A percentile compares a stretch with the other conserved stretches of the same genome.
Evolutionary conservation across 1,139 yeast species (phyloP).

Genomic region (Taphrina confusa): DNA sequence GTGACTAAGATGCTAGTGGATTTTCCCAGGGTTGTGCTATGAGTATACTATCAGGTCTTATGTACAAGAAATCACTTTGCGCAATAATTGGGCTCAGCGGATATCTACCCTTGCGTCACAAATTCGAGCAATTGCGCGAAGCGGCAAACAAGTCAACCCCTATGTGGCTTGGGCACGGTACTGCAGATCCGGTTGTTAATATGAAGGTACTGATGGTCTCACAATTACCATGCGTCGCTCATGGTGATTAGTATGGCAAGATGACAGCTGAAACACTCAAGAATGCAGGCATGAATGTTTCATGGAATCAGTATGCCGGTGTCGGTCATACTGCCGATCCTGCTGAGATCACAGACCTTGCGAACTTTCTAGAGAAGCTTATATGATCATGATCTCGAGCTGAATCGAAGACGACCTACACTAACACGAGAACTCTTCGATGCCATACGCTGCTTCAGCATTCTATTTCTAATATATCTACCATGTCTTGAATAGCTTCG

Average conservation of each 20-base stretch:
- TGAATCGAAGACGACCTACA: no score
- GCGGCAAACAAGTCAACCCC: constrained; percentile 55
- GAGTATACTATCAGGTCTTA: constrained; percentile 46
- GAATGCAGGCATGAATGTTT: constrained; percentile 56
- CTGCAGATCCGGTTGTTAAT: constrained; percentile 66
- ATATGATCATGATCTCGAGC: no score
- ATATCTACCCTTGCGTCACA: constrained; percentile 60
- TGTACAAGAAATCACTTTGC: constrained; percentile 64
- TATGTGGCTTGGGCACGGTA: constrained; percentile 86
- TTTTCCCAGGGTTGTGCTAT: constrained; percentile 19
- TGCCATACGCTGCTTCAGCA: background rate
- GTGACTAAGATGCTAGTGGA: background rate
- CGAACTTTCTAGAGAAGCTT: constrained; percentile 57
- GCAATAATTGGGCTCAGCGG: constrained; percentile 82
- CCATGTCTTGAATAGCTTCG: constrained; percentile 22
- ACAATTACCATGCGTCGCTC: background rate
- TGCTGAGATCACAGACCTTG: constrained; percentile 63
- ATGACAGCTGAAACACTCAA: constrained; percentile 48
- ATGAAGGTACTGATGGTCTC: constrained; percentile 40
- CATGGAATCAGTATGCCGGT: constrained; percentile 63
- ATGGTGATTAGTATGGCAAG: constrained; percentile 50
- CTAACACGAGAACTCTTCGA: background rate
- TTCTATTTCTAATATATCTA: constrained; percentile 10
- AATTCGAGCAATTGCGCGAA: constrained; percentile 46
- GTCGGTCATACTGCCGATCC: constrained; percentile 69